Base-by-base conservation (phyloP, 202 grass and related monocot species). In the Digitaria exilis region DNA sequence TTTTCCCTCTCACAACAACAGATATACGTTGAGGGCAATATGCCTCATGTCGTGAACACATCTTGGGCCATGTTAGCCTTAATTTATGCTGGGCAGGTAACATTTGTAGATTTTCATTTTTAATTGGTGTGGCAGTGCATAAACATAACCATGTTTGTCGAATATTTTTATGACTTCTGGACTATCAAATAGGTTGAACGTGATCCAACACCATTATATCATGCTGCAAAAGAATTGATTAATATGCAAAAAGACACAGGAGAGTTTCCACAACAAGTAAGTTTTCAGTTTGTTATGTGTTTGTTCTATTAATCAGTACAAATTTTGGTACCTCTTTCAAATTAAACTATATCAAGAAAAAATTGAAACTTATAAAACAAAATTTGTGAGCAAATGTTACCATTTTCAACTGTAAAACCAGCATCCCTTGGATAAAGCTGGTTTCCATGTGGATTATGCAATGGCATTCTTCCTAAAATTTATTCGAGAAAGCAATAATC, bases 231-330 rank as follows among this genome's bases (percentile, higher is more conserved):
- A 62, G 22, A 61, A 48, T 62, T 90, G 31, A 75, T 90, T 15
- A 90, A 90, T 54, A 78, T 84, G 72, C 88, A 90, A 46, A 15
- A 15, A 15, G 44, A 46, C 44, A 46, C 44, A 12, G 44, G 44
- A 13, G 44, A 46, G 44, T 90, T 90, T 49, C 88, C 84, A 8
- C 84, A 87, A 17, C 88, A 87, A 83, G 84, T 90, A 80, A 74
- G 78, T 28, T n/a, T 39, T 9, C 6, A 54, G 19, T 54, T 54
- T n/a, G 44, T 15, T 46, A 15, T 46, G 44, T 39, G 37, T 39
- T 39, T 39, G 37, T 39, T 39, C 37, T 0, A 7, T 39, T 39
- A 39, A 5, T 39, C 37, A n/a, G n/a, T 39, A 39, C 9, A 39
- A 37, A 39, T 39, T 7, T 16, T 16, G 12, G 3, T 12, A 0